A percentile compares a stretch with the other conserved stretches of the same genome.
These are phyloP conservation scores for Anacardium occidentale DNA, from an alignment of 345 rosid species.

Conservation along the genomic window DNA sequence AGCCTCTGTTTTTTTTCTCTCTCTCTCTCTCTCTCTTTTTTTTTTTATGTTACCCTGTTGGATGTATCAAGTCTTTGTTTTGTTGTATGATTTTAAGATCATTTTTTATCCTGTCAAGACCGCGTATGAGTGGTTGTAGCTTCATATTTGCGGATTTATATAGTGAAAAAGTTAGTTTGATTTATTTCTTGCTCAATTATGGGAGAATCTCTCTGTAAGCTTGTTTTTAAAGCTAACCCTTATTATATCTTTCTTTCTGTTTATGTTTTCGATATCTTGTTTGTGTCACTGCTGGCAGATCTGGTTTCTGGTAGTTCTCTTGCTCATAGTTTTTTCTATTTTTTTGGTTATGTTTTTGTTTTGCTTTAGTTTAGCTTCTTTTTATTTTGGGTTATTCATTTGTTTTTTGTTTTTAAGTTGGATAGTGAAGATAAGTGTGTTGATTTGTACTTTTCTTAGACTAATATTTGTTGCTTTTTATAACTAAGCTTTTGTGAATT, in stretches of 20 bases:
- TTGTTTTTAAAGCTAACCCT: not conserved
- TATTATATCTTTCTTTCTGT: not conserved
- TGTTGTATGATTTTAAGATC: not conserved
- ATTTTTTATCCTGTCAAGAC: not conserved
- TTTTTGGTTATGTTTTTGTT: not conserved
- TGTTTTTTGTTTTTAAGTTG: not conserved
- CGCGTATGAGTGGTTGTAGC: not conserved
- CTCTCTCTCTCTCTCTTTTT: not conserved
- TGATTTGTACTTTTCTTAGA: not conserved
- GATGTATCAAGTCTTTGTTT: not conserved
- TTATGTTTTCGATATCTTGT: not conserved
- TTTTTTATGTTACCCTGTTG: not conserved
- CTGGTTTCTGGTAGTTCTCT: constrained; percentile 9
- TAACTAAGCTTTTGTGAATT: not conserved
- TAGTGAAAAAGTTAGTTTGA: not conserved
- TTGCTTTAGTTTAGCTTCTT: not conserved
- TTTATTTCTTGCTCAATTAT: not conserved
- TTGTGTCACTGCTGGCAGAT: not conserved
- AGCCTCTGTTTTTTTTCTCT: too few species aligned
- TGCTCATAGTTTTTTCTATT: not conserved
- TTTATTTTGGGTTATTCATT: not conserved
- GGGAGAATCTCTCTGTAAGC: not conserved
- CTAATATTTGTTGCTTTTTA: not conserved
- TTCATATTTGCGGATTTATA: not conserved
- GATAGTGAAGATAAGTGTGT: not conserved